phyloP scores from a whole-genome alignment of 2,329 filamentous ascomycete species.

The Beauveria medogensis region DNA sequence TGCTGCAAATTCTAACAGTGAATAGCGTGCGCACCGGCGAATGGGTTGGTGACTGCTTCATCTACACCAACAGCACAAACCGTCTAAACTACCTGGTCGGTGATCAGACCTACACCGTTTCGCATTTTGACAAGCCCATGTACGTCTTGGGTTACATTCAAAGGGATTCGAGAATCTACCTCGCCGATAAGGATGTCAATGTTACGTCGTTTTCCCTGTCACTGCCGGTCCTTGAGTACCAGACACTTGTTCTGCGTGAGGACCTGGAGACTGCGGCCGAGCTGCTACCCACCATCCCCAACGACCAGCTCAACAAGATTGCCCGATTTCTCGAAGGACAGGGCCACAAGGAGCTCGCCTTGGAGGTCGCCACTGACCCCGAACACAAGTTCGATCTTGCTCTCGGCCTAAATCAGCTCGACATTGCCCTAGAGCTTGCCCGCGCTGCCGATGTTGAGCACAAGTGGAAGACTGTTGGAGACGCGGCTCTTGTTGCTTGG shows the following conservation, averaged over 20 bases:
- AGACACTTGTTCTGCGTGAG: slow-evolving; percentile 86
- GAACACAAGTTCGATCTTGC: slow-evolving; percentile 97
- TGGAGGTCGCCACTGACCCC: slow-evolving; percentile 87
- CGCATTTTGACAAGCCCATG: slow-evolving; percentile 92
- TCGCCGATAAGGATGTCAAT: slow-evolving; percentile 90
- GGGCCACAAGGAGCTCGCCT: slow-evolving; percentile 89
- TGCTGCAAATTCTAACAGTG: slow-evolving; percentile 17
- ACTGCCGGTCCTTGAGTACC: slow-evolving; percentile 89
- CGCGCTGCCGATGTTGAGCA: slow-evolving; percentile 80
- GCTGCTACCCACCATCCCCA: slow-evolving; percentile 72
- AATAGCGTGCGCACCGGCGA: slow-evolving; percentile 79
- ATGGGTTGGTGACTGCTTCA: slow-evolving; percentile 98
- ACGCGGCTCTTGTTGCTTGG: slow-evolving; percentile 81
- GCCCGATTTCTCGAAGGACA: slow-evolving; percentile 95
- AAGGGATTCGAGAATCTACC: slow-evolving; percentile 88
- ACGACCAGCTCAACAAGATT: slow-evolving; percentile 97
- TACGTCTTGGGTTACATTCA: slow-evolving; percentile 94
- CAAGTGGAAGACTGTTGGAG: slow-evolving; percentile 97
- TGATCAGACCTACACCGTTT: slow-evolving; percentile 95
- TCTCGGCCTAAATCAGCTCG: slow-evolving; percentile 70
- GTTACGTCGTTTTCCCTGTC: slow-evolving; percentile 88
- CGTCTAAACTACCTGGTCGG: slow-evolving; percentile 96
- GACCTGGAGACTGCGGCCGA: slow-evolving; percentile 89
- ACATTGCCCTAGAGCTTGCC: slow-evolving; percentile 79
- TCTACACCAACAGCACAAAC: slow-evolving; percentile 96